phyloP scores from a whole-genome alignment of 2,329 filamentous ascomycete species.

The Thielaviopsis musarum region DNA sequence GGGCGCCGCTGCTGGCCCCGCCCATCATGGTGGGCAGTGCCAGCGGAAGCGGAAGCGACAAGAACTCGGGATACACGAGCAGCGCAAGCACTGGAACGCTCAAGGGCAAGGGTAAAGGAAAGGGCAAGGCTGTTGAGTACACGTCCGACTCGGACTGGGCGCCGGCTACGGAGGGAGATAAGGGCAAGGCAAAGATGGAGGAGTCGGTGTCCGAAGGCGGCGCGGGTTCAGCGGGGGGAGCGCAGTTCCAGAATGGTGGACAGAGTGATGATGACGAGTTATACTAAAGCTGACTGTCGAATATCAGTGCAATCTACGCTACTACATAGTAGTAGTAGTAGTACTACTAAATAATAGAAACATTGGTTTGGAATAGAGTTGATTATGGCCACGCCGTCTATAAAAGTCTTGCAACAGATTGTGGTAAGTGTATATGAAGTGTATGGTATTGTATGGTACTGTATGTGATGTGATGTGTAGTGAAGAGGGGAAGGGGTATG shows the following conservation, averaged over 20 bases:
- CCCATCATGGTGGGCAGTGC: neutral
- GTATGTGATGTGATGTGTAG: neutral
- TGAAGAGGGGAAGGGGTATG: neutral
- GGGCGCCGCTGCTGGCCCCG: conserved; percentile 11
- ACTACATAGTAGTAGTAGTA: neutral
- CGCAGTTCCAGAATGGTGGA: conserved; percentile 34
- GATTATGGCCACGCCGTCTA: neutral
- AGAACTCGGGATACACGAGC: conserved; percentile 4
- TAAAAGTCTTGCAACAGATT: neutral
- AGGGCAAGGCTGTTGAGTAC: conserved; percentile 2
- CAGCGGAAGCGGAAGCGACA: neutral
- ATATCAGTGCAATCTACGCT: neutral
- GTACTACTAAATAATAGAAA: neutral
- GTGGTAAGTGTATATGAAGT: neutral
- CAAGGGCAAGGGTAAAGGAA: conserved; percentile 15
- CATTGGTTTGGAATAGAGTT: neutral
- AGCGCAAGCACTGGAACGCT: conserved; percentile 7
- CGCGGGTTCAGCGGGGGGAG: conserved; percentile 14
- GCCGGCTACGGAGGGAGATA: conserved; percentile 20
- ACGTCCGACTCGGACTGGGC: conserved; percentile 18
- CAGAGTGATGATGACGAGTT: conserved; percentile 40
- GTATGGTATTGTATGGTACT: neutral
- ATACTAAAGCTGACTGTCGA: conserved; percentile 24
- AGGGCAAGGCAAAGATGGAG: conserved; percentile 35
- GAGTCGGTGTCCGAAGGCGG: neutral